Base-by-base conservation (phyloP, 31 red algal species). In the Asparagopsis taxiformis region DNA sequence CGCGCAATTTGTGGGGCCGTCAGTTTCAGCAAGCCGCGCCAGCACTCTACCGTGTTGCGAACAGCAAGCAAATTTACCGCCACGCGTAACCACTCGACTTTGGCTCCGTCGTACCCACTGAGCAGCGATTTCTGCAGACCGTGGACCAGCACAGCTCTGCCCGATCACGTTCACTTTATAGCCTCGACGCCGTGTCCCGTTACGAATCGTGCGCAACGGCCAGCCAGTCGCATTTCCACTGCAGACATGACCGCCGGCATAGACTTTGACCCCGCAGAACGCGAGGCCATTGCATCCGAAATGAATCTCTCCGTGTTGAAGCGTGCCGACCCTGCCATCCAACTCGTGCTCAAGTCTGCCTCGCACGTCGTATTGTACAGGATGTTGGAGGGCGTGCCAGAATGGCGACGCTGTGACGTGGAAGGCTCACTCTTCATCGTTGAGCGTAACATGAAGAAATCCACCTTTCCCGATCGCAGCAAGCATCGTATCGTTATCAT, bases 381-480 rank as follows among this genome's bases (percentile, higher is more conserved):
- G 49, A 58, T 80, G 0, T 3, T 59, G 25, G 68, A 77, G 30
- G 73, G 57, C 48, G 30, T 25, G 16, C 61, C 68, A 0, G 15
- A 49, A 31, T 93, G 89, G 89, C 67, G 53, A 52, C 89, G 89
- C 1, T 65, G 74, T 10, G 89, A 85, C 49, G 62, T 93, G 1
- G 89, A 93, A 46, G 89, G 89, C 68, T 52, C 80, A 31, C 69
- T 93, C 28, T 85, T 85, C 33, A 48, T 93, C 44, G 89, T 85
- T 48, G 63, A 84, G 68, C 89, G 81, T 35, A 28, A 80, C 36
- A 36, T 75, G 8, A 10, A 49, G 26, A 49, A 65, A 4, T 29
- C 60, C 7, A 59, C 52, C 48, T 65, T 49, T 30, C 35, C 89
- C 63, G 78, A 58, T 17, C 75, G 43, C 43, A 50, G 44, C 19